phyloP scores from a whole-genome alignment of 331 rosid species.

The Malus hybrid region DNA sequence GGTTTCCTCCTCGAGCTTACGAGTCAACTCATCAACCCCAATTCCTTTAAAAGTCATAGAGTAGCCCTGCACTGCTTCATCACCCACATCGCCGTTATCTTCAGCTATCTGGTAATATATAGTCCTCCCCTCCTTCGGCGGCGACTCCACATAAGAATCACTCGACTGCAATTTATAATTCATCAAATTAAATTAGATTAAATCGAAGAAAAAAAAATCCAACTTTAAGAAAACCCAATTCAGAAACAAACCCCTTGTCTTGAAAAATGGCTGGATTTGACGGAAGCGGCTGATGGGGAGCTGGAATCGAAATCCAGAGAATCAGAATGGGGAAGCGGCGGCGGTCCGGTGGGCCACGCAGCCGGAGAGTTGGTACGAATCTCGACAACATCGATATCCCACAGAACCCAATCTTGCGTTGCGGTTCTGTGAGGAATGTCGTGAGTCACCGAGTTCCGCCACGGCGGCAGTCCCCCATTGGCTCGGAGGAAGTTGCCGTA shows the following conservation, averaged over 20 bases:
- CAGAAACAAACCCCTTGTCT: constrained; percentile 24
- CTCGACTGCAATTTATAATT: constrained; percentile 33
- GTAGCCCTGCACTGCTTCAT: constrained; percentile 43
- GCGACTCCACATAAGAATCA: constrained; percentile 31
- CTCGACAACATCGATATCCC: constrained; percentile 36
- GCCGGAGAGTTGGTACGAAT: constrained; percentile 22
- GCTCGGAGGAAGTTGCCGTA: constrained; percentile 43
- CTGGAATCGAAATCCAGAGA: constrained; percentile 28
- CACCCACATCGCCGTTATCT: constrained; percentile 63
- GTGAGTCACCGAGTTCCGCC: constrained; percentile 47
- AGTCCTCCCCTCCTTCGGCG: constrained; percentile 65
- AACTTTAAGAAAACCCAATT: background rate
- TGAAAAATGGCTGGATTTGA: constrained; percentile 13
- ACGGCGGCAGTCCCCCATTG: constrained; percentile 41
- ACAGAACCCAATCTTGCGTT: constrained; percentile 43
- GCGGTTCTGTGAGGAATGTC: constrained; percentile 39
- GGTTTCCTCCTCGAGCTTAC: constrained; percentile 70
- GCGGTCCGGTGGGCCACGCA: background rate
- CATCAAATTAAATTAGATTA: background rate
- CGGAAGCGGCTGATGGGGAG: constrained; percentile 24
- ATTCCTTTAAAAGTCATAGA: constrained; percentile 61
- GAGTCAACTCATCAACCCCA: constrained; percentile 68
- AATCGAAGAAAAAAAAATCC: background rate
- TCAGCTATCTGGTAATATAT: constrained; percentile 81
- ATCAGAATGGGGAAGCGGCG: constrained; percentile 26